Evolutionary conservation across 2,329 filamentous ascomycete genomes (phyloP).

Genomic region (Talaromyces sp.): DNA sequence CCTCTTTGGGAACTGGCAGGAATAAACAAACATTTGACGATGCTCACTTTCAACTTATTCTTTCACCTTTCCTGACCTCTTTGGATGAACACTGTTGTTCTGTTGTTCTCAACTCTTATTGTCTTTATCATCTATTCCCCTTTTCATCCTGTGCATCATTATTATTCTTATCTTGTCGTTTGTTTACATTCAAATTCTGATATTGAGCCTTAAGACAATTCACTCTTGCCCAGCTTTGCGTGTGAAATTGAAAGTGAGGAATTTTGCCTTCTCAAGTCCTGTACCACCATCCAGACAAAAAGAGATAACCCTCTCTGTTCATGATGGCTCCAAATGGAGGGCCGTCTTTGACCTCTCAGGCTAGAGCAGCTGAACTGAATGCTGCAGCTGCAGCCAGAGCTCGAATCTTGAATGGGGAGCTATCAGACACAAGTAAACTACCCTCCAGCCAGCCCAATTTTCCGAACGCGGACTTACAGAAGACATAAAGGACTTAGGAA

Average conservation of each 20-base stretch:
- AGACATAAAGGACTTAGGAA: constrained; percentile 19
- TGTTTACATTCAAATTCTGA: neutral
- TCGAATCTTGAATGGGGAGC: constrained; percentile 16
- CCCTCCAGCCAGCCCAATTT: constrained; percentile 24
- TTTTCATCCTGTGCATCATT: neutral
- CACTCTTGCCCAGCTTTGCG: neutral
- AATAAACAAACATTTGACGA: neutral
- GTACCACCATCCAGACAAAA: neutral
- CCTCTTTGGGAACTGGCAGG: neutral
- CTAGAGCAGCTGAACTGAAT: constrained; percentile 18
- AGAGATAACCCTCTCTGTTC: neutral
- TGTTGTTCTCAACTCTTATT: neutral
- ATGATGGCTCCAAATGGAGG: constrained; percentile 11
- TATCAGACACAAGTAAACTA: constrained; percentile 20
- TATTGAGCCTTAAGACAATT: neutral
- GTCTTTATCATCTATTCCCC: neutral
- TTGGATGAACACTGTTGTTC: neutral
- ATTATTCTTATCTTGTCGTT: neutral
- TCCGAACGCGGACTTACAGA: constrained; percentile 17
- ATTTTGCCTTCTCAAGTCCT: neutral
- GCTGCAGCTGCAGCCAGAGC: constrained; percentile 14
- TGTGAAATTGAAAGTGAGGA: neutral
- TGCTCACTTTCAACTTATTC: neutral
- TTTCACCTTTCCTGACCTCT: neutral
- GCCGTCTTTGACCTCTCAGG: constrained; percentile 17